Conservation (phyloP, 2,329 filamentous ascomycete genomes). For the Neofusicoccum laricinum region DNA sequence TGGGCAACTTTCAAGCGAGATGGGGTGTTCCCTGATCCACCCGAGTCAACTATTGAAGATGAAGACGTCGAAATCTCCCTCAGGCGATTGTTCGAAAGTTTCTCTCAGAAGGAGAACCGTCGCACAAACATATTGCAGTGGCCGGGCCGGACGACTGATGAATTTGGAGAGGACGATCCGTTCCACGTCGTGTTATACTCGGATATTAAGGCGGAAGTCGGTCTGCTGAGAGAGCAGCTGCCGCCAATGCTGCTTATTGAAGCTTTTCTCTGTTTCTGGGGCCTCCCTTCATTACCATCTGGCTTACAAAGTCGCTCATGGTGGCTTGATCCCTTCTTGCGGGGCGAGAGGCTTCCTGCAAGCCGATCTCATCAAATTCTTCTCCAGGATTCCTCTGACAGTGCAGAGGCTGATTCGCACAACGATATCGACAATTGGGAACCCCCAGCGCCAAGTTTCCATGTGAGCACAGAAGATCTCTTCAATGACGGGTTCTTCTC, state of each 20-base stretch:
- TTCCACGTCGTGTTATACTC: constrained; percentile 77
- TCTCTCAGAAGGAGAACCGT: constrained; percentile 51
- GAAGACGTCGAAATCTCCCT: constrained; percentile 17
- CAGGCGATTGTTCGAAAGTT: constrained; percentile 21
- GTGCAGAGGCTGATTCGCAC: neutral
- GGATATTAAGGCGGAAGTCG: constrained; percentile 67
- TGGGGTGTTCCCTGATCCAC: constrained; percentile 20
- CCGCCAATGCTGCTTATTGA: constrained; percentile 57
- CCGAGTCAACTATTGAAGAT: constrained; percentile 12
- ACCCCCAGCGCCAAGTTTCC: neutral
- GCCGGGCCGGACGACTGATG: constrained; percentile 73
- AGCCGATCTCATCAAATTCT: neutral
- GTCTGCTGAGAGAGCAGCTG: constrained; percentile 36
- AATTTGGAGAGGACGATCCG: constrained; percentile 73
- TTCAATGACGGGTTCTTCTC: constrained; percentile 12
- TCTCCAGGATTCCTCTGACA: neutral
- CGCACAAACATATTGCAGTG: constrained; percentile 49
- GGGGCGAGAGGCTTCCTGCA: constrained; percentile 29
- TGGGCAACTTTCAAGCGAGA: constrained; percentile 53
- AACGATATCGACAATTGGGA: neutral
- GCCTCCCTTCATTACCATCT: constrained; percentile 48
- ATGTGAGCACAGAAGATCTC: constrained; percentile 16
- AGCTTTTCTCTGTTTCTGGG: constrained; percentile 55
- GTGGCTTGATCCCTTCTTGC: constrained; percentile 55
- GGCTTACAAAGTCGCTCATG: constrained; percentile 28